Evolutionary conservation across 495 filamentous ascomycete species (phyloP).

Genomic region (Tuber microsphaerosporum): DNA sequence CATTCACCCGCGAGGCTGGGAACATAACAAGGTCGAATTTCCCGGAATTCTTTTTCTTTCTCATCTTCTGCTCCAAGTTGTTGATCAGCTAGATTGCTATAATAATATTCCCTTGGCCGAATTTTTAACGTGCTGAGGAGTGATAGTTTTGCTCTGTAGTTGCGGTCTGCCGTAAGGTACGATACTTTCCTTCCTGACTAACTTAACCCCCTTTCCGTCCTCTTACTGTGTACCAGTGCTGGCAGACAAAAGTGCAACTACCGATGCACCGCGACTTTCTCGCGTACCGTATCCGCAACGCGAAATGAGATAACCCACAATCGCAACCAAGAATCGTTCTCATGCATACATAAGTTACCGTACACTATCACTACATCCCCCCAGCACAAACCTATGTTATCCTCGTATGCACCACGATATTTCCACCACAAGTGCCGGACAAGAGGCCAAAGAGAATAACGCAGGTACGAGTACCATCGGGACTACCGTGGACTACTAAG

Average conservation of each 20-base stretch:
- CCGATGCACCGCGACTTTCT: neutral
- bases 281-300: neutral
- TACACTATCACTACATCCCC: neutral
- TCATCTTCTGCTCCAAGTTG: too few species aligned
- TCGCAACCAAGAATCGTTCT: neutral
- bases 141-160: neutral
- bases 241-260: neutral
- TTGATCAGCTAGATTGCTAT: too few species aligned
- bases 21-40: neutral
- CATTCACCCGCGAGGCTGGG: neutral
- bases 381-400: neutral
- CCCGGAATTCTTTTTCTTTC: too few species aligned
- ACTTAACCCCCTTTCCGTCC: neutral
- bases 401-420: conserved; percentile 4
- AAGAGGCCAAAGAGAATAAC: neutral
- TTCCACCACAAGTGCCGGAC: neutral
- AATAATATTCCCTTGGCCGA: neutral
- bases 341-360: neutral
- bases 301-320: neutral
- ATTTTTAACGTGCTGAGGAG: neutral
- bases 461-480: neutral
- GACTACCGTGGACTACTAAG: neutral
- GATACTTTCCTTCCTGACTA: neutral
- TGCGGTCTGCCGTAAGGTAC: neutral
- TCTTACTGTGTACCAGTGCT: neutral